phyloP scores from a whole-genome alignment of 2,329 filamentous ascomycete species.

The Colletotrichum tabaci region DNA sequence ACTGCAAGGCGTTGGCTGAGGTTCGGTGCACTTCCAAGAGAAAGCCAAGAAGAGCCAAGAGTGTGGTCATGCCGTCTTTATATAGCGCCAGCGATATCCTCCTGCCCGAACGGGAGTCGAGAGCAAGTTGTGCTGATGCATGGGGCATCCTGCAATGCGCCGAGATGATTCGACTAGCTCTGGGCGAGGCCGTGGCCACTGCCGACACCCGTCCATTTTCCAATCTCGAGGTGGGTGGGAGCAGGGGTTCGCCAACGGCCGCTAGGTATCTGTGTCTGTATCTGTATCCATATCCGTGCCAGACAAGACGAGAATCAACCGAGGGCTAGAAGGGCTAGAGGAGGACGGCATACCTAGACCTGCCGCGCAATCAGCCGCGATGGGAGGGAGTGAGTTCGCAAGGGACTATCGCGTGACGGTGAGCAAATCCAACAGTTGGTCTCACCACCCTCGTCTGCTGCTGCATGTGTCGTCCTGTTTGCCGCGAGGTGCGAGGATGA shows the following conservation, averaged over 20 bases:
- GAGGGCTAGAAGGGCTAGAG: background rate
- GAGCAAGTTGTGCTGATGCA: background rate
- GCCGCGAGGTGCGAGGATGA: slow-evolving; percentile 1
- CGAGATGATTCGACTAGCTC: slow-evolving; percentile 31
- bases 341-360: background rate
- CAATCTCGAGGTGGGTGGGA: slow-evolving; percentile 1
- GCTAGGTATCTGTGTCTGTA: background rate
- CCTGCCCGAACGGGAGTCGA: slow-evolving; percentile 33
- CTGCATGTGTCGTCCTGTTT: background rate
- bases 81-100: slow-evolving; percentile 33
- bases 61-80: slow-evolving; percentile 33
- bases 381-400: background rate
- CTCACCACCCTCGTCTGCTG: background rate
- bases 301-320: slow-evolving; percentile 2
- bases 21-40: slow-evolving; percentile 37
- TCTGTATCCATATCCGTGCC: no score
- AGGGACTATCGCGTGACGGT: background rate
- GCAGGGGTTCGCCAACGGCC: slow-evolving; percentile 31
- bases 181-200: slow-evolving; percentile 24
- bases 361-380: slow-evolving; percentile 16
- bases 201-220: slow-evolving; percentile 13
- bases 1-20: background rate
- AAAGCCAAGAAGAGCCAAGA: slow-evolving; percentile 40
- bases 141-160: background rate
- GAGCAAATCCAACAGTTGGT: background rate